phyloP scores from a whole-genome alignment of 1,139 yeast species.

The Zygosaccharomyces sapae region DNA sequence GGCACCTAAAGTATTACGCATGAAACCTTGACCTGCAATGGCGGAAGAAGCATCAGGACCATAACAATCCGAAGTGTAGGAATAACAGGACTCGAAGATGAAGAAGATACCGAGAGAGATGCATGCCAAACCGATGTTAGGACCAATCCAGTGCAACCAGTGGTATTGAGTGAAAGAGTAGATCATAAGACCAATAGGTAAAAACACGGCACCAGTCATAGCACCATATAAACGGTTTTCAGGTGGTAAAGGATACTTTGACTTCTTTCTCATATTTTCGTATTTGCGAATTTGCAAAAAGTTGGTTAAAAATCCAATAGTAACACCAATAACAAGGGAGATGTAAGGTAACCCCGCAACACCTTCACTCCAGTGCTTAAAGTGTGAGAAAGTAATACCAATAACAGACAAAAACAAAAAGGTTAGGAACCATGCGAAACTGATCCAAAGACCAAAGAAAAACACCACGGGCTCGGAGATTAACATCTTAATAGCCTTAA shows the following conservation, averaged over 20 bases:
- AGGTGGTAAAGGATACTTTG: slow-evolving; percentile 8
- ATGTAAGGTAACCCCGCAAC: slow-evolving; percentile 8
- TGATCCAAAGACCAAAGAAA: slow-evolving; percentile 5
- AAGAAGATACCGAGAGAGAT: slow-evolving; percentile 7
- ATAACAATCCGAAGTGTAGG: slow-evolving; percentile 6
- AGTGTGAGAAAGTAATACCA: slow-evolving; percentile 2
- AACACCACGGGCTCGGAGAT: slow-evolving; percentile 5
- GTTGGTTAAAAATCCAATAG: slow-evolving; percentile 2
- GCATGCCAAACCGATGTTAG: slow-evolving; percentile 5
- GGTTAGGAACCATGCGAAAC: slow-evolving; percentile 4
- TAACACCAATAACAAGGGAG: slow-evolving; percentile 4
- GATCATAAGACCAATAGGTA: slow-evolving; percentile 7
- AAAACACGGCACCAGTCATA: slow-evolving; percentile 7
- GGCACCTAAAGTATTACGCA: slow-evolving; percentile 9
- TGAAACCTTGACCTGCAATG: slow-evolving; percentile 10
- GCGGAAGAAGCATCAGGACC: slow-evolving; percentile 10
- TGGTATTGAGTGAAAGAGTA: slow-evolving; percentile 9
- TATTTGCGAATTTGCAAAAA: slow-evolving; percentile 4
- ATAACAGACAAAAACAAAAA: slow-evolving; percentile 5
- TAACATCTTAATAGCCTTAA: slow-evolving; percentile 4
- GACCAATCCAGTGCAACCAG: slow-evolving; percentile 9
- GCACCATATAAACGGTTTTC: slow-evolving; percentile 7
- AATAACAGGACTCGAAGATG: slow-evolving; percentile 4
- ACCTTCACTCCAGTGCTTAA: slow-evolving; percentile 7
- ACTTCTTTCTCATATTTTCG: background rate